Percentiles rank a stretch among this genome's conserved stretches.
phyloP scores from a whole-genome alignment of 2,329 filamentous ascomycete genomes.

The Plenodomus lindquistii region DNA sequence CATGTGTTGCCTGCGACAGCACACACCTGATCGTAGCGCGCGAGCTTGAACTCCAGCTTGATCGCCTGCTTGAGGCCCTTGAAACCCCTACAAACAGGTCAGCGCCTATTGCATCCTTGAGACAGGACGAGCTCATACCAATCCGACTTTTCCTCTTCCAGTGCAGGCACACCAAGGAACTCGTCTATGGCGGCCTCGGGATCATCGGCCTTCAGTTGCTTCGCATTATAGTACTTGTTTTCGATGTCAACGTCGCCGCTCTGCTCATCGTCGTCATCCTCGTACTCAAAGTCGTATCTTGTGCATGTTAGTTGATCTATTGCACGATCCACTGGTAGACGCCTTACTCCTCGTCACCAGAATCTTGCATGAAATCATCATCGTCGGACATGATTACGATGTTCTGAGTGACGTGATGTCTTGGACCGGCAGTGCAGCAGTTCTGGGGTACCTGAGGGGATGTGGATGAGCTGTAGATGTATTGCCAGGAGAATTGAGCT shows the following conservation, averaged over 20 bases:
- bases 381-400: slow-evolving; percentile 71
- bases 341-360: slow-evolving; percentile 78
- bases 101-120: slow-evolving; percentile 11
- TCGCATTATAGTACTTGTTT: slow-evolving; percentile 99
- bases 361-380: slow-evolving; percentile 93
- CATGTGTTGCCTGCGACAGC: background rate
- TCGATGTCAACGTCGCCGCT: slow-evolving; percentile 91
- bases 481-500: background rate
- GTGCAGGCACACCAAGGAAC: slow-evolving; percentile 81
- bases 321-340: background rate
- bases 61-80: slow-evolving; percentile 98
- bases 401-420: slow-evolving; percentile 1
- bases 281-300: slow-evolving; percentile 96
- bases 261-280: slow-evolving; percentile 89
- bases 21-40: slow-evolving; percentile 77
- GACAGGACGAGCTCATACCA: slow-evolving; percentile 60
- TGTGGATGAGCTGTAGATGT: background rate
- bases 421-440: background rate
- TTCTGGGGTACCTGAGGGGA: too few relatives aligned
- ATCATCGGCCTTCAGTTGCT: slow-evolving; percentile 87
- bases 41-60: slow-evolving; percentile 93
- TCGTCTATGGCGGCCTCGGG: slow-evolving; percentile 88
- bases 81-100: slow-evolving; percentile 67
- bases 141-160: slow-evolving; percentile 92
- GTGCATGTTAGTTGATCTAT: slow-evolving; percentile 20